phyloP scores from a whole-genome alignment of 345 rosid species.

The Carallia pectinifolia region DNA sequence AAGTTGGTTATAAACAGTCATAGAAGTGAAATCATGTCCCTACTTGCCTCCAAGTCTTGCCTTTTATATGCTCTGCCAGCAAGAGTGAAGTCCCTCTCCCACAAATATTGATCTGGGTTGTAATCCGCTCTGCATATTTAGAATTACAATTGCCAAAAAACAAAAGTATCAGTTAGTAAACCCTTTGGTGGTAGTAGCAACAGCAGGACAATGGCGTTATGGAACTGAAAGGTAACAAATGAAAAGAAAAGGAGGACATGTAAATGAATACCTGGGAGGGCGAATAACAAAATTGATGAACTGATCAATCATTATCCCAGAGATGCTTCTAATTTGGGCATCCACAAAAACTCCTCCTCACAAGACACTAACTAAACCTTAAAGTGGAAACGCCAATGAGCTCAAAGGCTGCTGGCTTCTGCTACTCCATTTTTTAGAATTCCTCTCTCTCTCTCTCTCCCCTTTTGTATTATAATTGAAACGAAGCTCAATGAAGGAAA shows the following conservation, averaged over 20 bases:
- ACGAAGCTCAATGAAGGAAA: background rate
- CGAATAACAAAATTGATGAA: slow-evolving; percentile 97
- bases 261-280: slow-evolving; percentile 75
- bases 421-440: background rate
- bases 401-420: background rate
- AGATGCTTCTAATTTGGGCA: slow-evolving; percentile 1
- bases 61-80: slow-evolving; percentile 34
- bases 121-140: slow-evolving; percentile 29
- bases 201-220: no score
- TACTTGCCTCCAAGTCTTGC: slow-evolving; percentile 38
- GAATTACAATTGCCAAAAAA: background rate
- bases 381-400: background rate
- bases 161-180: background rate
- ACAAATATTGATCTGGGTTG: slow-evolving; percentile 34
- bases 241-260: background rate
- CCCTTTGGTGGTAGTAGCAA: background rate
- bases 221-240: background rate
- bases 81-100: slow-evolving; percentile 36
- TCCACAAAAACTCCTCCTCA: slow-evolving; percentile 7
- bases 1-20: background rate
- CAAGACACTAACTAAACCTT: background rate
- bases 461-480: background rate
- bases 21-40: slow-evolving; percentile 16
- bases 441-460: background rate
- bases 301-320: slow-evolving; percentile 72